Percentiles rank a stretch among this genome's conserved stretches.
These are phyloP conservation scores for Amanita exitialis DNA, from an alignment of 768 basidiomycete species.

Conservation along the genomic window DNA sequence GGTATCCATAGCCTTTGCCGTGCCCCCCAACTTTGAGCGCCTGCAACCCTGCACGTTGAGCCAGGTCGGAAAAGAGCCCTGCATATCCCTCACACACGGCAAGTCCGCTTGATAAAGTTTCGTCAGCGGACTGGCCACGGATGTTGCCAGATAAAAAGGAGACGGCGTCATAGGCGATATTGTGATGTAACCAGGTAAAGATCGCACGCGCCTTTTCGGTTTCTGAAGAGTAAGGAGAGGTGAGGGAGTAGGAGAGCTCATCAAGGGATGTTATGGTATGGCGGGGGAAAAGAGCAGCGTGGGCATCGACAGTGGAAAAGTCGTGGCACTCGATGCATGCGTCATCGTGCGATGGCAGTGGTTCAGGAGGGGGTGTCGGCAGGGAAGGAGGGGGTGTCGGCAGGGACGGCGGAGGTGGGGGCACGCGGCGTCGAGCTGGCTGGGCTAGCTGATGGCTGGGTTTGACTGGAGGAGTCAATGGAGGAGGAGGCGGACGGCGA, in stretches of 20 bases:
- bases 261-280: constrained; percentile 26
- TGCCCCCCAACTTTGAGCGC: constrained; percentile 32
- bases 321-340: constrained; percentile 33
- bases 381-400: constrained; percentile 19
- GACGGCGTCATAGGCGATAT: constrained; percentile 33
- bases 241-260: constrained; percentile 29
- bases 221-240: constrained; percentile 29
- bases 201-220: constrained; percentile 36
- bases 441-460: neutral
- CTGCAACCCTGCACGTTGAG: constrained; percentile 28
- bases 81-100: constrained; percentile 43
- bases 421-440: constrained; percentile 2
- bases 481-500: constrained; percentile 25
- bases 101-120: constrained; percentile 29
- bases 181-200: constrained; percentile 37
- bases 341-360: constrained; percentile 11
- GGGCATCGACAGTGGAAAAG: constrained; percentile 30
- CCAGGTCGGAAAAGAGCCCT: constrained; percentile 29
- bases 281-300: constrained; percentile 33
- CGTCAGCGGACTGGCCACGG: constrained; percentile 23
- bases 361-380: constrained; percentile 20
- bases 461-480: constrained; percentile 17
- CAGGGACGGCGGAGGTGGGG: neutral
- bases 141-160: constrained; percentile 34
- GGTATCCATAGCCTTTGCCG: constrained; percentile 36